phyloP scores from a whole-genome alignment of 352 stramenopile genomes.

The Pythium brassicae region DNA sequence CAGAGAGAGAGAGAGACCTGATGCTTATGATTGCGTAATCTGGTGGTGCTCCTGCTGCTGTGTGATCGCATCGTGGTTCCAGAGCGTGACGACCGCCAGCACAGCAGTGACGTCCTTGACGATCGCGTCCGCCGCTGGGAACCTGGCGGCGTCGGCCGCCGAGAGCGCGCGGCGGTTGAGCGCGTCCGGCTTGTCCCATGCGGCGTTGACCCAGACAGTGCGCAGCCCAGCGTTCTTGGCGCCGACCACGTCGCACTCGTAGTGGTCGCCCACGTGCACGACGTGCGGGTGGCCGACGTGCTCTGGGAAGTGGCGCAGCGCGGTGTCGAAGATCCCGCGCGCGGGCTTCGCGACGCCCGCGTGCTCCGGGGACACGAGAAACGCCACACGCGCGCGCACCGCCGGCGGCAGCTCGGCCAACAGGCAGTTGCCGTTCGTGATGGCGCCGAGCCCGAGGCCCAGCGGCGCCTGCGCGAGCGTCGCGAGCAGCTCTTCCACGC shows the following conservation, averaged over 20 bases:
- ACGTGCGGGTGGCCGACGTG: slow-evolving; percentile 29
- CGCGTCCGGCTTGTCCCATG: slow-evolving; percentile 34
- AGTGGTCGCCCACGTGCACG: slow-evolving; percentile 76
- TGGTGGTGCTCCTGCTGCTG: background rate
- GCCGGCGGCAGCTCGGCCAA: slow-evolving; percentile 34
- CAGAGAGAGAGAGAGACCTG: background rate
- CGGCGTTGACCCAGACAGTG: slow-evolving; percentile 63
- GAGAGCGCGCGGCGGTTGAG: slow-evolving; percentile 15
- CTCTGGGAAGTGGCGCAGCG: slow-evolving; percentile 30
- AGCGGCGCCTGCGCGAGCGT: slow-evolving; percentile 29
- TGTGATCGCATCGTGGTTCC: slow-evolving; percentile 34
- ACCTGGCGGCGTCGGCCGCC: slow-evolving; percentile 13
- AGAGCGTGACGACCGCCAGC: slow-evolving; percentile 33
- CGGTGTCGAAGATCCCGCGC: slow-evolving; percentile 51
- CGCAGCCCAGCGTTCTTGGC: slow-evolving; percentile 56
- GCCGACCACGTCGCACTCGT: slow-evolving; percentile 61
- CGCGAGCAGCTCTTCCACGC: slow-evolving; percentile 42
- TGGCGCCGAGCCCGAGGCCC: slow-evolving; percentile 38
- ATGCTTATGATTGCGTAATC: background rate
- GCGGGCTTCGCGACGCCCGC: slow-evolving; percentile 44
- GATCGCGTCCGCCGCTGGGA: slow-evolving; percentile 51
- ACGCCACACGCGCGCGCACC: slow-evolving; percentile 39
- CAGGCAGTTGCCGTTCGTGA: slow-evolving; percentile 77
- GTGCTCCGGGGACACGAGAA: slow-evolving; percentile 51
- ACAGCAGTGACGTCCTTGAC: slow-evolving; percentile 46